Evolutionary conservation across 371 early-diverging fungal genomes (phyloP).

Genomic region (Saksenaea oblongispora): DNA sequence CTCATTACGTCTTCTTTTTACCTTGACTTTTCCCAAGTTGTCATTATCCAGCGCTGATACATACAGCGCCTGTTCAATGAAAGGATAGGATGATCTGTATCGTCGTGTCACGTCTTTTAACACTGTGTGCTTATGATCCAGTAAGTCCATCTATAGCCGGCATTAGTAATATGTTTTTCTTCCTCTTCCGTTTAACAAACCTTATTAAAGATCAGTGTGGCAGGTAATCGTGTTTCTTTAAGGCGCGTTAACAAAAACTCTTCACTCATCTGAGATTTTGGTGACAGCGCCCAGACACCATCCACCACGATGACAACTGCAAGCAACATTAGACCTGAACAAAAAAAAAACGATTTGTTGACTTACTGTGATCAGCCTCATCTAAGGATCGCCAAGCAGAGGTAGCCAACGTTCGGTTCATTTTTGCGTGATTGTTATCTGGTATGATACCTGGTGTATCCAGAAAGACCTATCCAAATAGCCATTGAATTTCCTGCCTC

Average conservation of each 20-base stretch:
- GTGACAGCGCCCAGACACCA: slow-evolving; percentile 51
- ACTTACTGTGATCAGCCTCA: slow-evolving; percentile 65
- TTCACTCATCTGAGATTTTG: slow-evolving; percentile 48
- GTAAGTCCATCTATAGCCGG: slow-evolving; percentile 52
- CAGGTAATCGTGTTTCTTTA: slow-evolving; percentile 45
- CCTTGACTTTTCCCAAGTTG: slow-evolving; percentile 36
- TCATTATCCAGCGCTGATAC: slow-evolving; percentile 49
- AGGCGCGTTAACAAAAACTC: slow-evolving; percentile 61
- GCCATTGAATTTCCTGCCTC: not conserved
- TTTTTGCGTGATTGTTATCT: slow-evolving; percentile 40
- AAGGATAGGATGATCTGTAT: slow-evolving; percentile 26
- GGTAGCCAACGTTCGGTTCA: slow-evolving; percentile 65
- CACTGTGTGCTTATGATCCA: slow-evolving; percentile 41
- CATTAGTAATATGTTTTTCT: not conserved
- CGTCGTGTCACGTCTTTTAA: slow-evolving; percentile 36
- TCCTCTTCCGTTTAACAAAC: slow-evolving; percentile 22
- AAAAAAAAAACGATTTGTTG: not conserved
- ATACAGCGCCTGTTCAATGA: slow-evolving; percentile 36
- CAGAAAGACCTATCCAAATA: slow-evolving; percentile 41
- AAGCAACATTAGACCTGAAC: not conserved
- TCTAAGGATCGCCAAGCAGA: slow-evolving; percentile 74
- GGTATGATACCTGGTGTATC: slow-evolving; percentile 70
- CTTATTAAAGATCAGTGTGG: slow-evolving; percentile 74
- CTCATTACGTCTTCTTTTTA: slow-evolving; percentile 6
- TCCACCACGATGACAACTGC: slow-evolving; percentile 66